A percentile compares a stretch with the other conserved stretches of the same genome.
phyloP scores from a whole-genome alignment of 2,329 filamentous ascomycete genomes.

The Byssothecium circinans region DNA sequence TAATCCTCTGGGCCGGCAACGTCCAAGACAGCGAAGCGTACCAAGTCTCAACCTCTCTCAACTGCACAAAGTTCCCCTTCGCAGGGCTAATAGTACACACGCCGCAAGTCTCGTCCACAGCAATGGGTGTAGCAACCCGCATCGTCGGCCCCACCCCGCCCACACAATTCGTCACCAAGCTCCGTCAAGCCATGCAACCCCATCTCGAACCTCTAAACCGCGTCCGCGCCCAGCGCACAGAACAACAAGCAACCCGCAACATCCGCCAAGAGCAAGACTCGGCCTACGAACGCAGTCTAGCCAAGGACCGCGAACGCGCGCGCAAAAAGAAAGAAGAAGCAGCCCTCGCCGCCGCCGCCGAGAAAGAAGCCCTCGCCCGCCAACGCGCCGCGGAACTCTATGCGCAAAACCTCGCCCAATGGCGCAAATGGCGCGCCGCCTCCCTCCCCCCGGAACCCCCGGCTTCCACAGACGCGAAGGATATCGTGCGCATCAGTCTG shows the following conservation, averaged over 20 bases:
- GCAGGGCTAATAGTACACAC: constrained; percentile 84
- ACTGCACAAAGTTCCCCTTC: constrained; percentile 91
- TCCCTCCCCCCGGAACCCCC: constrained; percentile 70
- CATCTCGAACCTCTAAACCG: constrained; percentile 75
- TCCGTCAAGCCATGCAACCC: constrained; percentile 72
- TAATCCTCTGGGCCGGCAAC: constrained; percentile 90
- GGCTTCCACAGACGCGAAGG: constrained; percentile 63
- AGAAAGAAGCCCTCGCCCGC: constrained; percentile 66
- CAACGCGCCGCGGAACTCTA: constrained; percentile 63
- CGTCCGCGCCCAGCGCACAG: constrained; percentile 73
- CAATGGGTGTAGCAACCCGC: constrained; percentile 87
- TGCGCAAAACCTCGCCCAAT: constrained; percentile 63
- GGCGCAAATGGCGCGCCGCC: constrained; percentile 77
- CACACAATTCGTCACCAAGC: constrained; percentile 71
- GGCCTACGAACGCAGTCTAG: constrained; percentile 89
- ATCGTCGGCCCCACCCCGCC: constrained; percentile 72
- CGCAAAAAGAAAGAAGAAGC: constrained; percentile 76
- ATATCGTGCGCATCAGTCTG: constrained; percentile 71
- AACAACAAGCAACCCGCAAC: constrained; percentile 77
- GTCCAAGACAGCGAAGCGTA: constrained; percentile 93
- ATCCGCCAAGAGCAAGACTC: constrained; percentile 87
- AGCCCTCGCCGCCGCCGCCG: constrained; percentile 60
- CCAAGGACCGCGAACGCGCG: constrained; percentile 82
- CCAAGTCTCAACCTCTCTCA: constrained; percentile 83
- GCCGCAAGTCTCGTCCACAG: constrained; percentile 76